These are phyloP conservation scores for Auriscalpium vulgare DNA, from an alignment of 768 basidiomycete genomes.

Conservation along the genomic window DNA sequence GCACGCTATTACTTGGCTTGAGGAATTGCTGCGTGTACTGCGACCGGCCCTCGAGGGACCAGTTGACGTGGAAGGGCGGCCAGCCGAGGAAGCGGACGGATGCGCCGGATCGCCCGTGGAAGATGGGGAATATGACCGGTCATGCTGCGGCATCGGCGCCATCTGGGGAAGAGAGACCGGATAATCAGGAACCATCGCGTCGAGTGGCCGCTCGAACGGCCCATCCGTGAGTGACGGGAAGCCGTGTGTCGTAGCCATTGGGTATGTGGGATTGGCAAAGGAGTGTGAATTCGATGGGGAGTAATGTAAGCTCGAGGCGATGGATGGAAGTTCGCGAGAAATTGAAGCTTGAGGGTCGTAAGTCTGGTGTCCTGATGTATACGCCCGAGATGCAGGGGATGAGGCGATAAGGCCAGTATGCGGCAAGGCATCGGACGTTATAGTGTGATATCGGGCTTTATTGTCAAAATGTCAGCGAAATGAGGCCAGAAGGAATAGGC, in stretches of 20 bases:
- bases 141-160: not conserved
- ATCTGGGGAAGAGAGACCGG: not conserved
- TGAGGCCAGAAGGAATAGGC: not conserved
- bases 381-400: slow-evolving; percentile 9
- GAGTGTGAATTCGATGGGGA: not conserved
- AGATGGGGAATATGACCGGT: not conserved
- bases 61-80: slow-evolving; percentile 7
- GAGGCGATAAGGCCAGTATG: slow-evolving; percentile 11
- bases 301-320: not conserved
- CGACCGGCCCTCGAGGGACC: slow-evolving; percentile 23
- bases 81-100: slow-evolving; percentile 8
- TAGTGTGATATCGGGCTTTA: slow-evolving; percentile 62
- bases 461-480: slow-evolving; percentile 31
- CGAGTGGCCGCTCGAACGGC: not conserved
- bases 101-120: not conserved
- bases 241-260: not conserved
- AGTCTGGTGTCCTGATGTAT: slow-evolving; percentile 1
- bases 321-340: not conserved
- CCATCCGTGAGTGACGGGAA: not conserved
- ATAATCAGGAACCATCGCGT: not conserved
- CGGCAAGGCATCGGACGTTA: slow-evolving; percentile 11
- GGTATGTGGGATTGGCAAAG: not conserved
- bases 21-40: slow-evolving; percentile 44
- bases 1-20: slow-evolving; percentile 74
- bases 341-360: not conserved